phyloP scores from a whole-genome alignment of 2,329 filamentous ascomycete genomes.

The Trichophyton mentagrophytes region DNA sequence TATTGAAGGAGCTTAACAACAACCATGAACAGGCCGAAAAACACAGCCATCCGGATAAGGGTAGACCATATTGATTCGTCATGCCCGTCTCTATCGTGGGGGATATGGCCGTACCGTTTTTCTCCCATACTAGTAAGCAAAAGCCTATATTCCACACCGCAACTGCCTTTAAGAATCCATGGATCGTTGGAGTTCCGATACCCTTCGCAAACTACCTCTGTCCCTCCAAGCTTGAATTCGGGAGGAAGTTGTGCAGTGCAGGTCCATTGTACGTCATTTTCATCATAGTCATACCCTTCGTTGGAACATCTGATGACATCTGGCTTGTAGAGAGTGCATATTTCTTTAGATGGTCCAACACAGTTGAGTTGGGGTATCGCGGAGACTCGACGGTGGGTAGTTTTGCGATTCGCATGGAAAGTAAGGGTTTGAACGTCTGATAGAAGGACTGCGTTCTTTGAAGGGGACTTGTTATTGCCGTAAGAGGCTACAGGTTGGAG shows the following conservation, averaged over 20 bases:
- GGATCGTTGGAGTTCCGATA: constrained; percentile 64
- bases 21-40: constrained; percentile 16
- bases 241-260: constrained; percentile 55
- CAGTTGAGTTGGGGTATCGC: constrained; percentile 71
- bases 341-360: constrained; percentile 47
- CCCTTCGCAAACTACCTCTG: constrained; percentile 87
- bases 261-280: constrained; percentile 80
- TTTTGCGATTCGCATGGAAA: constrained; percentile 54
- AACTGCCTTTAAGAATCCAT: constrained; percentile 82
- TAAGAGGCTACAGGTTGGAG: constrained; percentile 4
- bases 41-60: constrained; percentile 1
- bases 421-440: constrained; percentile 61
- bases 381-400: constrained; percentile 60
- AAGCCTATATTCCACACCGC: constrained; percentile 79
- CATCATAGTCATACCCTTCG: constrained; percentile 63
- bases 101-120: constrained; percentile 48
- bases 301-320: constrained; percentile 86
- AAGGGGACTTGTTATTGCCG: constrained; percentile 17
- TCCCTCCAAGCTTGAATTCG: constrained; percentile 64
- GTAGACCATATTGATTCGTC: constrained; percentile 4
- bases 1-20: constrained; percentile 8
- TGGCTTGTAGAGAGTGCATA: constrained; percentile 58
- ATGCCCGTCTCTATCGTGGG: constrained; percentile 16
- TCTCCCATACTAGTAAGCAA: constrained; percentile 66
- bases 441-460: constrained; percentile 30